Evolutionary conservation across 2,329 filamentous ascomycete genomes (phyloP), one percentile per base, ranked within the genome.

Genomic region (Talaromyces sp.): DNA sequence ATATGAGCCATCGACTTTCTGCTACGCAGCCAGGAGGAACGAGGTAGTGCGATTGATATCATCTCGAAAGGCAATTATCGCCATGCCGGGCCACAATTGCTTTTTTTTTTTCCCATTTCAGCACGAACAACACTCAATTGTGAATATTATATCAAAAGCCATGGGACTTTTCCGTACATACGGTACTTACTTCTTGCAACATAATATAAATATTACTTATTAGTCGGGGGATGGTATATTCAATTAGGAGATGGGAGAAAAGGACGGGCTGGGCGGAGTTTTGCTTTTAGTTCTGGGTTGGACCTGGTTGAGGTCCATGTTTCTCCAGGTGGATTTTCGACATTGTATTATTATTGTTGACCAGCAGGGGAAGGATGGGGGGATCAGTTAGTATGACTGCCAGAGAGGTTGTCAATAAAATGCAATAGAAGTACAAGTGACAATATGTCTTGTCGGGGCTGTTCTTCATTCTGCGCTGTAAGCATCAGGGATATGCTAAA

Each of bases 1-100:
- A 60, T 41, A 61, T 54, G 54, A 54, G 37, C 8, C 37, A 61
- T 45, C 57, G 59, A 65, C 27, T 58, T 13, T 10, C 56, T 31
- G 31, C 43, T n/a, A 31, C 63, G 35, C 49, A 62, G 6, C 59
- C 49, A 19, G 41, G 50, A 31, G 63, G 37, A 22, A 22, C 59
- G 27, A 57, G 59, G 35, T 58, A 25, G 59, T 37, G 25, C 11
- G 22, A 25, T 43, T 27, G 27, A 52, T 47, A 4, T 9, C 45
- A 9, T 47, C n/a, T 45, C 39, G n/a, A n/a, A 41, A 9, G 17
- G 39, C 39, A 41, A 41, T 41, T 41, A 9, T 41, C 39, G 39
- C 39, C 39, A 41, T n/a, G 8, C 17, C 13, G 39, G 6, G 13
- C 17, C 22, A 13, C 45, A 49, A 11, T 9, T n/a, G 1, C 17